phyloP scores from a whole-genome alignment of 345 rosid genomes.

The Cardamine occulta region DNA sequence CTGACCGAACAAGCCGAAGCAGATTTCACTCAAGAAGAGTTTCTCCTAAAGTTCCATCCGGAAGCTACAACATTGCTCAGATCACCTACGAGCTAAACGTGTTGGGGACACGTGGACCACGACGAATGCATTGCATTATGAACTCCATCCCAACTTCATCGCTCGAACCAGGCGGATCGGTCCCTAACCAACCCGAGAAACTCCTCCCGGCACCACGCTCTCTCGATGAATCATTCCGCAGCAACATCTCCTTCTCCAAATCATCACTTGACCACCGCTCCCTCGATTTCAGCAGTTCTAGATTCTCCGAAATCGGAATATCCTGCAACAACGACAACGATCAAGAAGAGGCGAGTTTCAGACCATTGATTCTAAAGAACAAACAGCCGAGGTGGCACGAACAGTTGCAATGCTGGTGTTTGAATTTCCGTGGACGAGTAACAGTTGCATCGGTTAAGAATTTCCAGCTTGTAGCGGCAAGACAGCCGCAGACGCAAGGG shows the following conservation, averaged over 20 bases:
- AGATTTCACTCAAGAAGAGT: conserved; percentile 65
- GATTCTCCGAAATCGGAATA: conserved; percentile 49
- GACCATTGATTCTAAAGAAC: conserved; percentile 61
- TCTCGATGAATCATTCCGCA: conserved; percentile 63
- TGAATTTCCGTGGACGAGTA: conserved; percentile 68
- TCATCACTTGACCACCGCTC: conserved; percentile 57
- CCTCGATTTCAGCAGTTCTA: conserved; percentile 61
- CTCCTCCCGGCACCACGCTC: conserved; percentile 50
- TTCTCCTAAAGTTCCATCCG: conserved; percentile 70
- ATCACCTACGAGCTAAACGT: conserved; percentile 64
- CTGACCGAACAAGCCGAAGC: conserved; percentile 54
- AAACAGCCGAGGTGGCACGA: conserved; percentile 78
- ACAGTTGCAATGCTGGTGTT: conserved; percentile 70
- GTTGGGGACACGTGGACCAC: conserved; percentile 65
- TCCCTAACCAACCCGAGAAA: conserved; percentile 64
- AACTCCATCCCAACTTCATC: conserved; percentile 65
- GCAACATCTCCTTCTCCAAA: conserved; percentile 58
- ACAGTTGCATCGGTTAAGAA: conserved; percentile 74
- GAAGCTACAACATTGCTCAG: conserved; percentile 64
- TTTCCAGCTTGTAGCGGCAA: conserved; percentile 61
- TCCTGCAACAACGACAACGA: conserved; percentile 47
- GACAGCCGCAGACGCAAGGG: conserved; percentile 50
- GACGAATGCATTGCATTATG: conserved; percentile 70
- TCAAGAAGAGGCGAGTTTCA: conserved; percentile 46
- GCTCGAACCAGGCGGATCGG: conserved; percentile 56